Evolutionary conservation across 208 protist species (phyloP), one percentile per base, ranked within the genome.

Genomic region (Leishmania mexicana): DNA sequence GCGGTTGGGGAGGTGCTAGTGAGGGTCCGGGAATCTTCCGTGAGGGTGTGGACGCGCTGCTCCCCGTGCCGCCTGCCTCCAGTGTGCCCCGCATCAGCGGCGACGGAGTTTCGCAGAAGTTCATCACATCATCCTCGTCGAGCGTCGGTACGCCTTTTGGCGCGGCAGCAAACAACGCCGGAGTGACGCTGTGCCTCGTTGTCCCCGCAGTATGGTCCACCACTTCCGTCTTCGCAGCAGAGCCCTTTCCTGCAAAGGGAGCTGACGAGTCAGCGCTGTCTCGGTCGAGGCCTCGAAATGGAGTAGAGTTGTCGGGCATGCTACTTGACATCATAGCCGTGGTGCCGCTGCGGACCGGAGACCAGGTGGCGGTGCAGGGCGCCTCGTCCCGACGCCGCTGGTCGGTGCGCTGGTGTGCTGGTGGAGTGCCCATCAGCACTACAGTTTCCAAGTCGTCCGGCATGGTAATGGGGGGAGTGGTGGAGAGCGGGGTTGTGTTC

Each of bases 361-460:
- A 78, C 42, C 42, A 71, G 40, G 42, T 57, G n/a, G 3, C 42
- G 28, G 38, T 53, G 62, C 40, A 58, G 15, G 28, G 60, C 57
- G 31, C 58, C 19, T 17, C 38, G 1, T 58, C 15, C n/a, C 42
- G 49, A 35, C 31, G 35, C n/a, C 19, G 47, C 40, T 51, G 49
- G 15, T 5, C 51, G n/a, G 35, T 42, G 71, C n/a, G 24, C 21
- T 51, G 62, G 49, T 35, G 13, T 21, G 38, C 68, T 17, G 58
- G 78, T 28, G 83, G 78, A 19, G 83, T 86, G 49, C 58, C 77
- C 10, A 76, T 57, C 13, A 86, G 68, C 78, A 83, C n/a, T 57
- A 79, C 78, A 24, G 78, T 83, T 49, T 86, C 83, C 24, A 86
- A 35, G 15, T 86, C 78, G 35, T 72, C 78, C 28, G 45, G 10